Conservation (phyloP, 192 early-diverging fungal genomes). For the Coemansia sp. region DNA sequence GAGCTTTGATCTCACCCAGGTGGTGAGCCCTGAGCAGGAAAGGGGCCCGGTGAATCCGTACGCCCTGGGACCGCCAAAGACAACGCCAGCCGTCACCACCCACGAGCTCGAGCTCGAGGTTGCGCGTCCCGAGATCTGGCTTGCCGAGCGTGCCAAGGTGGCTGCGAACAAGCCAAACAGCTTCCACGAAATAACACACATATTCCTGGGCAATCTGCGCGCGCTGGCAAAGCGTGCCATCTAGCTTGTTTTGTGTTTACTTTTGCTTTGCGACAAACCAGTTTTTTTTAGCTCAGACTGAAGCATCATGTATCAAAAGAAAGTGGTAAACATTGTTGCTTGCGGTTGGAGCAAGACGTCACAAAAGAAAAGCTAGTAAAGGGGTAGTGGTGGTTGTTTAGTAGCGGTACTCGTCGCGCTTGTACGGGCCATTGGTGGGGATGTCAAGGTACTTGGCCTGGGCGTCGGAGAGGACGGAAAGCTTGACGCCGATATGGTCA, state of each 20-base stretch:
- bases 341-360: background rate
- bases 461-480: constrained; percentile 70
- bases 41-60: constrained; percentile 43
- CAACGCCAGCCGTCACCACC: constrained; percentile 53
- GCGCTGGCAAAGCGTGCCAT: constrained; percentile 59
- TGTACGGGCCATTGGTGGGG: constrained; percentile 86
- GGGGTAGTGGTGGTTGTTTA: constrained; percentile 28
- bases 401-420: constrained; percentile 97
- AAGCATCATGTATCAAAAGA: background rate
- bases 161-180: constrained; percentile 62
- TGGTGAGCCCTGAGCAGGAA: constrained; percentile 57
- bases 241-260: background rate
- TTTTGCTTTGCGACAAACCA: too few relatives aligned
- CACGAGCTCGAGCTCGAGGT: constrained; percentile 91
- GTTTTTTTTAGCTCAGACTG: background rate
- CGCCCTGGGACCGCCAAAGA: constrained; percentile 45
- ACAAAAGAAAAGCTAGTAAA: constrained; percentile 4
- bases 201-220: constrained; percentile 81
- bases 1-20: constrained; percentile 88
- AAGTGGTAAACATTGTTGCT: background rate
- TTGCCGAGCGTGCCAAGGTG: constrained; percentile 65
- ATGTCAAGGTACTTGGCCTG: constrained; percentile 88
- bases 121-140: constrained; percentile 57
- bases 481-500: constrained; percentile 93
- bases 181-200: constrained; percentile 71